Evolutionary conservation across 192 early-diverging fungal species (phyloP).

Genomic region (Dissophora globulifera): DNA sequence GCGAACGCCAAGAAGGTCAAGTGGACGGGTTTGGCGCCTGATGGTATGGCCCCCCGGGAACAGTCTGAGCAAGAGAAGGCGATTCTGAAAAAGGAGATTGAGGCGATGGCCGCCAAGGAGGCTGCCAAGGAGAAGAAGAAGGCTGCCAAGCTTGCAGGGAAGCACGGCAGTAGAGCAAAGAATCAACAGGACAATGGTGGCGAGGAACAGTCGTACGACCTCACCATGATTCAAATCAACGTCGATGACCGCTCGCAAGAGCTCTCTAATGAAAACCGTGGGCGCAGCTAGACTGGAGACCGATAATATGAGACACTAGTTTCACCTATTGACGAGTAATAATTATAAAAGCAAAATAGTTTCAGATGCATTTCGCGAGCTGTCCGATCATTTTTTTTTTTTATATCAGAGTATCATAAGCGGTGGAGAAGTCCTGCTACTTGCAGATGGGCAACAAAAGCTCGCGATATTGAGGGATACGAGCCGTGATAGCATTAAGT

Average conservation of each 20-base stretch:
- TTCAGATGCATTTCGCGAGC: too few relatives aligned
- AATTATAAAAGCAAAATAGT: too few relatives aligned
- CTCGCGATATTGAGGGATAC: too few relatives aligned
- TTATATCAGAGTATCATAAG: too few relatives aligned
- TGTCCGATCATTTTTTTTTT: too few relatives aligned
- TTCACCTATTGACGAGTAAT: too few relatives aligned
- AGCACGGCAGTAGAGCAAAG: not conserved
- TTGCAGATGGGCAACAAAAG: too few relatives aligned
- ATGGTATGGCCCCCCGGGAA: constrained; percentile 33
- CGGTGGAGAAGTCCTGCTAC: too few relatives aligned
- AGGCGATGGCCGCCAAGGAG: constrained; percentile 8
- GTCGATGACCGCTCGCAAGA: constrained; percentile 19
- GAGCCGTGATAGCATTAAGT: too few relatives aligned
- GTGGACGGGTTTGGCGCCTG: constrained; percentile 41
- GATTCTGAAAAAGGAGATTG: constrained; percentile 38
- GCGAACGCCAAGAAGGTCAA: constrained; percentile 19
- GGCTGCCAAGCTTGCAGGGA: constrained; percentile 3
- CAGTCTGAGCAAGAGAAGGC: constrained; percentile 49
- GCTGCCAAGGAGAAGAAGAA: constrained; percentile 26
- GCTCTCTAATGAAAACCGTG: not conserved
- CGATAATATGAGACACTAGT: too few relatives aligned
- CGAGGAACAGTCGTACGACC: constrained; percentile 33
- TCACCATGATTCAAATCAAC: constrained; percentile 48
- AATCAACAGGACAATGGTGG: not conserved
- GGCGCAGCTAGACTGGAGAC: not conserved